Evolutionary conservation across 331 rosid species (phyloP), one percentile per base, ranked within the genome.

Genomic region (Acacia concinna): DNA sequence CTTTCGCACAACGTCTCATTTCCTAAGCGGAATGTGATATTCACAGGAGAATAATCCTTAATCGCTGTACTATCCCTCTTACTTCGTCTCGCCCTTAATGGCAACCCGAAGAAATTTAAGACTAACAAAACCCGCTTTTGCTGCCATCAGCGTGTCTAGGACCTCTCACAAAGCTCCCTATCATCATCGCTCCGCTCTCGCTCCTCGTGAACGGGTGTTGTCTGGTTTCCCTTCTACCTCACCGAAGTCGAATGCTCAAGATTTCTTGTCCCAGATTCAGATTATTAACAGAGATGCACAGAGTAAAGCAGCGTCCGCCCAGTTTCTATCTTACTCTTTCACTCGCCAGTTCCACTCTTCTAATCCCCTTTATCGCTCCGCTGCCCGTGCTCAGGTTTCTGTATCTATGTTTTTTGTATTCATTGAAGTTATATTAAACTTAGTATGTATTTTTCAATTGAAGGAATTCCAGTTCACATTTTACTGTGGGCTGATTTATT

Each of bases 291-390:
- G 56, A 25, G 56, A 78, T 63, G 60, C 78, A 6, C 69, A 60
- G 38, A 51, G 73, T 54, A 70, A 74, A 74, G 83, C 88, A 54
- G 79, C 91, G 75, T 90, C 92, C 47, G 83, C 89, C 10, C 89
- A 86, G 79, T 88, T 78, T 79, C 81, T 88, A 47, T 80, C 92
- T 1, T 46, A 18, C 87, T 65, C 73, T 86, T 81, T 88, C 85
- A 73, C 84, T 81, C 92, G 97, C 86, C 81, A 79, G 72, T 87
- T 92, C 65, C 98, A 89, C 75, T 84, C 97, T 4, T 87, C 97
- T 32, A 71, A 76, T 71, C 91, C 95, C 44, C 79, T 73, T 17
- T 57, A 13, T 47, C 77, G 81, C 76, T 75, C 94, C 1, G 90
- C 94, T 18, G 62, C 85, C 63, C 74, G 75, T 51, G 72, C 97